Conservation (phyloP, 106 monocot genomes). For the Allium fistulosum region DNA sequence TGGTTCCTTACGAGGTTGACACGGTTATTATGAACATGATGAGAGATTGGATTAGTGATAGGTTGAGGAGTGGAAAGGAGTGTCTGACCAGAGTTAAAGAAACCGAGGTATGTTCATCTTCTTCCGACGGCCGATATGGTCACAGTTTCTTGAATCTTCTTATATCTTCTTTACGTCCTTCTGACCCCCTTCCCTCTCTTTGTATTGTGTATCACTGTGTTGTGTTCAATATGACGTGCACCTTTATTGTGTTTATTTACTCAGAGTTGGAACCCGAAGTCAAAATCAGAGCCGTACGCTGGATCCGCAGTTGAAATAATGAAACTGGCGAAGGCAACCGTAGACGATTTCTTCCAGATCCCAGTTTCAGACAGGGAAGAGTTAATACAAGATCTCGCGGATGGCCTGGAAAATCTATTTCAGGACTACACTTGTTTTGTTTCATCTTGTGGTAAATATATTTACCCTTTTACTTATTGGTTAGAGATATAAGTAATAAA, state of each 20-base stretch:
- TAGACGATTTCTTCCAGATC: constrained; percentile 33
- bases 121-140: background rate
- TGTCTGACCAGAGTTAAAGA: constrained; percentile 26
- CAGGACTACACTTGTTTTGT: constrained; percentile 31
- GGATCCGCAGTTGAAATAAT: constrained; percentile 30
- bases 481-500: background rate
- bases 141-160: background rate
- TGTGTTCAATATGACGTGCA: background rate
- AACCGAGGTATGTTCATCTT: constrained; percentile 23
- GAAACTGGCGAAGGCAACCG: constrained; percentile 25
- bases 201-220: background rate
- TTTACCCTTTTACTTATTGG: background rate
- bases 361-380: constrained; percentile 8
- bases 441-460: constrained; percentile 16
- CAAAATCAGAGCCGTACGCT: constrained; percentile 29
- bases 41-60: constrained; percentile 28
- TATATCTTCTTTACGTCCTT: background rate
- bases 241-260: background rate
- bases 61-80: constrained; percentile 24
- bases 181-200: background rate
- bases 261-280: constrained; percentile 36
- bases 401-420: constrained; percentile 25
- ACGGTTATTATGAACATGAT: constrained; percentile 18
- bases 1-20: constrained; percentile 32
- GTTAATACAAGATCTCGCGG: constrained; percentile 22